Evolutionary conservation across 306 rosid genomes (phyloP).

Genomic region (Cotoneaster glaucophyllus): DNA sequence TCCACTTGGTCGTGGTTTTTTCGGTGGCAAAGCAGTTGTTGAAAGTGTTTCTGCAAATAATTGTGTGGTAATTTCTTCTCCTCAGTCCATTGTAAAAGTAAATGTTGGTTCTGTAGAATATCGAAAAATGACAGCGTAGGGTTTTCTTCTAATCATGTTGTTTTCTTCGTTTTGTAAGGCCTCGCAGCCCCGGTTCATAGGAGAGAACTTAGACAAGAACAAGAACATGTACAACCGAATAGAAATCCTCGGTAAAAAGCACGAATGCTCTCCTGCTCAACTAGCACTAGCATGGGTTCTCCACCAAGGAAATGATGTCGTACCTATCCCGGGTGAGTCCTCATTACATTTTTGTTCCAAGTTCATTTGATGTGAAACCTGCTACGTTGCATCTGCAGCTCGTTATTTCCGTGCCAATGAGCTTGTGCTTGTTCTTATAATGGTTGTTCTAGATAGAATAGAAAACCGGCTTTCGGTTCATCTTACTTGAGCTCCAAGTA

Average conservation of each 20-base stretch:
- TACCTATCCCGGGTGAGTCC: constrained; percentile 41
- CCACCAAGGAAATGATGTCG: constrained; percentile 56
- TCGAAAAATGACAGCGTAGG: too few relatives aligned
- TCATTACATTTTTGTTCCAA: background rate
- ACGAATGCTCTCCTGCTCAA: constrained; percentile 49
- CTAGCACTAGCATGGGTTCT: constrained; percentile 71
- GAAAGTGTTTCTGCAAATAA: constrained; percentile 40
- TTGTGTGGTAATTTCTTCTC: constrained; percentile 29
- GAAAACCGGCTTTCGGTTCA: too few relatives aligned
- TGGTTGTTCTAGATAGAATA: too few relatives aligned
- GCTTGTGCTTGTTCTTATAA: too few relatives aligned
- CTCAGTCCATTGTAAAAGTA: background rate
- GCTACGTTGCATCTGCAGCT: background rate
- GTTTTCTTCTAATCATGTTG: background rate
- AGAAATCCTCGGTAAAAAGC: constrained; percentile 43
- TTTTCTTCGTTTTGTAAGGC: background rate
- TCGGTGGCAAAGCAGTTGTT: constrained; percentile 60
- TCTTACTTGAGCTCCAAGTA: too few relatives aligned
- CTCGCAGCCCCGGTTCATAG: constrained; percentile 45
- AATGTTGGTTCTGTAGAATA: background rate
- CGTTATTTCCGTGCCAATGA: background rate
- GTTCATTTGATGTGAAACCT: too few relatives aligned
- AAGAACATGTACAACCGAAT: constrained; percentile 37
- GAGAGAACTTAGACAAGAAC: constrained; percentile 45
- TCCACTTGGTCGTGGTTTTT: constrained; percentile 78